Percentiles rank a stretch among this genome's conserved stretches.
These are phyloP conservation scores for Botryotinia convoluta DNA, from an alignment of 2,329 filamentous ascomycete genomes.

Conservation along the genomic window DNA sequence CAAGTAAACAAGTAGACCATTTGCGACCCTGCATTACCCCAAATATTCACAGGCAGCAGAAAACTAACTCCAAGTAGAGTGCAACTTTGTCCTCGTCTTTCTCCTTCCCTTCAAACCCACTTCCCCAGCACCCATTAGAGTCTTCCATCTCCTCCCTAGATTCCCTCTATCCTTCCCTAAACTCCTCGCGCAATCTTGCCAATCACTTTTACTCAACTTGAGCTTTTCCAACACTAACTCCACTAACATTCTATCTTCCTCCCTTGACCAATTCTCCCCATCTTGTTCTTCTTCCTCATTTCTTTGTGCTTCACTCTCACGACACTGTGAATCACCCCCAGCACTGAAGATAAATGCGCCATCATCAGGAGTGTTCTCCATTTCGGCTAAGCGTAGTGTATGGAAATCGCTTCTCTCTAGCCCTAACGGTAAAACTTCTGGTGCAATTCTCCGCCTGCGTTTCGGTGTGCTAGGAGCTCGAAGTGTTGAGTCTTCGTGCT, in stretches of 20 bases:
- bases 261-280: constrained; percentile 52
- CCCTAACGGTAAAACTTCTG: constrained; percentile 58
- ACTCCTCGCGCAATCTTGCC: constrained; percentile 64
- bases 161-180: constrained; percentile 59
- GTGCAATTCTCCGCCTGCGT: constrained; percentile 55
- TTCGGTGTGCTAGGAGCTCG: constrained; percentile 52
- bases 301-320: constrained; percentile 30
- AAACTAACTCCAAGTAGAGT: constrained; percentile 54
- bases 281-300: not conserved
- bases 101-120: constrained; percentile 53
- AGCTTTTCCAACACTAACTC: constrained; percentile 67
- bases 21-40: not conserved
- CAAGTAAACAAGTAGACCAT: not conserved
- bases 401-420: constrained; percentile 59
- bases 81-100: constrained; percentile 46
- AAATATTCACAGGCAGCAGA: constrained; percentile 3
- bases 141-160: constrained; percentile 61
- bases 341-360: constrained; percentile 5
- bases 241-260: constrained; percentile 64
- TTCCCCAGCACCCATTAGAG: constrained; percentile 56
- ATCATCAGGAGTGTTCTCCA: not conserved
- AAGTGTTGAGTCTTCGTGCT: constrained; percentile 29
- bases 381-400: constrained; percentile 42
- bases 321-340: not conserved
- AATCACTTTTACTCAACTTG: constrained; percentile 61